phyloP scores from a whole-genome alignment of 2,329 filamentous ascomycete species.

The Exserohilum rostratum region DNA sequence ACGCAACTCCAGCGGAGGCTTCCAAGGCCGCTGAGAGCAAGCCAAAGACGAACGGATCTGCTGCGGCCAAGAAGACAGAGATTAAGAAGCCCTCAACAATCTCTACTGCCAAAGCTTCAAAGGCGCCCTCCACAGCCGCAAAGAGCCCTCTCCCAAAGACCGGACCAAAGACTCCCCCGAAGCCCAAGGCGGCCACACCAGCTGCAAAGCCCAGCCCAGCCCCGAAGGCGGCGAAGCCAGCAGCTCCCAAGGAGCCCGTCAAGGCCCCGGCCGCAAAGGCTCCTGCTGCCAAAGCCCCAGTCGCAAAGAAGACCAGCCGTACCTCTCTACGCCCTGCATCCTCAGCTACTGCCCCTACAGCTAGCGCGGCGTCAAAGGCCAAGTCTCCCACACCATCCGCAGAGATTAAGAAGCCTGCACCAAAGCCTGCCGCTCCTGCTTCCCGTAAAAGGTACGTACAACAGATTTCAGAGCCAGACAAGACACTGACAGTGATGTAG shows the following conservation, averaged over 20 bases:
- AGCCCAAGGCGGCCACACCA: slow-evolving; percentile 24
- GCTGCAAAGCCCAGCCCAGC: slow-evolving; percentile 29
- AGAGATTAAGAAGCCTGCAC: slow-evolving; percentile 21
- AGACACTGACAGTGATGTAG: slow-evolving; percentile 17
- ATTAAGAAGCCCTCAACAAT: slow-evolving; percentile 43
- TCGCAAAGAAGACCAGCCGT: slow-evolving; percentile 33
- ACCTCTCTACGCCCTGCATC: slow-evolving; percentile 33
- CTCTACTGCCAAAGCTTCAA: slow-evolving; percentile 39
- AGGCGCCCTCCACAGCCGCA: slow-evolving; percentile 24
- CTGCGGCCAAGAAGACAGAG: slow-evolving; percentile 19
- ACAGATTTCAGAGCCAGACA: not conserved
- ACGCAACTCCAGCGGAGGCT: slow-evolving; percentile 1
- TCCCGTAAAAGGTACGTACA: slow-evolving; percentile 20
- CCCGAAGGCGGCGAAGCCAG: slow-evolving; percentile 27
- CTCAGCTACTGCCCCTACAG: slow-evolving; percentile 27
- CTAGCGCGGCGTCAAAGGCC: slow-evolving; percentile 26
- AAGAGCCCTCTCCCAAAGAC: slow-evolving; percentile 43
- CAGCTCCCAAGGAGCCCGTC: slow-evolving; percentile 28
- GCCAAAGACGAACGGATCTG: slow-evolving; percentile 25
- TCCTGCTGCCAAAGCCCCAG: slow-evolving; percentile 5
- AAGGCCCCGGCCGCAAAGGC: slow-evolving; percentile 24
- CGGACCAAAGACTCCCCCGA: slow-evolving; percentile 41
- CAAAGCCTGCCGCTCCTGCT: slow-evolving; percentile 20
- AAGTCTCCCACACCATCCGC: slow-evolving; percentile 13
- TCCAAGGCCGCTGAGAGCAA: slow-evolving; percentile 7